These are phyloP conservation scores for Lactifluus volemus DNA, from an alignment of 768 basidiomycete genomes.

Conservation along the genomic window DNA sequence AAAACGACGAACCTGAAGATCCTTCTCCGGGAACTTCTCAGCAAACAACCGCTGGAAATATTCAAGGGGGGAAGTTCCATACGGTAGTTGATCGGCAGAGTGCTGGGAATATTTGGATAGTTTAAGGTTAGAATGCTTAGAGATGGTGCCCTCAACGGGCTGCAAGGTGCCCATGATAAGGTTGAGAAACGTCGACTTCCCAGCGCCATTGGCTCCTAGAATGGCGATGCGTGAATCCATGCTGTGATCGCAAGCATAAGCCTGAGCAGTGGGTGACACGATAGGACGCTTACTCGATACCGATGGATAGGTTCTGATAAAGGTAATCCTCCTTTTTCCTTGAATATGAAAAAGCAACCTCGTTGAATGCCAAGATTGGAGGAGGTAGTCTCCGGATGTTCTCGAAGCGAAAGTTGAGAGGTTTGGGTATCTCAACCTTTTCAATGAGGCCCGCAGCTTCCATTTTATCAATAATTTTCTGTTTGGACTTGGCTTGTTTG, in stretches of 20 bases:
- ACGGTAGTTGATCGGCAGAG: conserved; percentile 96
- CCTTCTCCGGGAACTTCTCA: conserved; percentile 90
- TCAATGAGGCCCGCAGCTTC: conserved; percentile 97
- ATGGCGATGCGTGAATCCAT: conserved; percentile 96
- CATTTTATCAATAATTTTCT: conserved; percentile 99
- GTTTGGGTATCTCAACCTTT: conserved; percentile 68
- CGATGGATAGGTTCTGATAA: conserved; percentile 86
- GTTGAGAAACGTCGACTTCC: conserved; percentile 87
- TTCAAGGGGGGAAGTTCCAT: conserved; percentile 83
- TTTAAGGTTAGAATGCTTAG: conserved; percentile 84
- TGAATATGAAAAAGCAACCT: conserved; percentile 93
- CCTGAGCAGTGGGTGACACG: neutral
- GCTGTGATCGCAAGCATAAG: conserved; percentile 31
- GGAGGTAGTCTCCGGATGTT: conserved; percentile 90
- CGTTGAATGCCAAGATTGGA: conserved; percentile 93
- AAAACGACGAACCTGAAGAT: conserved; percentile 43
- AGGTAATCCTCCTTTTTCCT: conserved; percentile 83
- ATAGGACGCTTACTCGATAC: conserved; percentile 75
- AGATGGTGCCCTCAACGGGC: conserved; percentile 78
- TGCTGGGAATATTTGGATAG: conserved; percentile 99
- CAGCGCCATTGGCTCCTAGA: conserved; percentile 92
- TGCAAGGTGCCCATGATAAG: conserved; percentile 78
- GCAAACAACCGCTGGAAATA: conserved; percentile 80
- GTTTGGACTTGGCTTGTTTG: conserved; percentile 97
- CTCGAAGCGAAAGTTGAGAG: conserved; percentile 91